Evolutionary conservation across 2,329 filamentous ascomycete species (phyloP), one percentile per base, ranked within the genome.

Genomic region (Penicillium sp.): DNA sequence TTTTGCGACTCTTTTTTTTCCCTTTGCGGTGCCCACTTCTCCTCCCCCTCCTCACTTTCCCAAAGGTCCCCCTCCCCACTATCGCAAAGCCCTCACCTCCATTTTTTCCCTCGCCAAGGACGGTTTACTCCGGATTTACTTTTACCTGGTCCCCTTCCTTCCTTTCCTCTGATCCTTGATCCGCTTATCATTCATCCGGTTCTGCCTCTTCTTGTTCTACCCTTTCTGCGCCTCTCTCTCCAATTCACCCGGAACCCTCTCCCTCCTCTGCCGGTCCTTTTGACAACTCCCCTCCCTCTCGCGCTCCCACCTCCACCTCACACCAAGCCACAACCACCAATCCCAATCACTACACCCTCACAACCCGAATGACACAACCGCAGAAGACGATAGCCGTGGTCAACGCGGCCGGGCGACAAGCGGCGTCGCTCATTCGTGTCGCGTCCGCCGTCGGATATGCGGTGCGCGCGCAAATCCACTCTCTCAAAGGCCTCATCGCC

Each of bases 391-490:
- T 96, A 71, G 94, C 93, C 73, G 89, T 96, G 73, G 93, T 98
- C 80, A 98, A 98, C 79, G 92, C 92, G 74, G 94, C 92, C 75
- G 95, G 95, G 72, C 90, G 95, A 70, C 95, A 99, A 82, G 92
- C 94, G 65, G 94, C 94, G 59, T 97, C 93, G 60, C 88, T 99
- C 71, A 95, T 97, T 69, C 90, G 95, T 67, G 92, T 96, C 73
- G 94, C 94, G 59, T 91, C 91, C 47, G 95, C 95, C 61, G 89
- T 98, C 57, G 95, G 95, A 66, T 98, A 95, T 82, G 87, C 89
- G 75, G 94, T 99, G 58, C 90, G 91, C 71, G 95, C 93, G 34
- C 95, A 98, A 80, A 84, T 98, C 76, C 87, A 92, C 71, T 94
- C 92, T 70, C 85, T 90, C 63, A 90, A 95, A 71, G 92, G 92